phyloP scores from a whole-genome alignment of 495 filamentous ascomycete genomes.

The Symbiotaphrina buchneri region DNA sequence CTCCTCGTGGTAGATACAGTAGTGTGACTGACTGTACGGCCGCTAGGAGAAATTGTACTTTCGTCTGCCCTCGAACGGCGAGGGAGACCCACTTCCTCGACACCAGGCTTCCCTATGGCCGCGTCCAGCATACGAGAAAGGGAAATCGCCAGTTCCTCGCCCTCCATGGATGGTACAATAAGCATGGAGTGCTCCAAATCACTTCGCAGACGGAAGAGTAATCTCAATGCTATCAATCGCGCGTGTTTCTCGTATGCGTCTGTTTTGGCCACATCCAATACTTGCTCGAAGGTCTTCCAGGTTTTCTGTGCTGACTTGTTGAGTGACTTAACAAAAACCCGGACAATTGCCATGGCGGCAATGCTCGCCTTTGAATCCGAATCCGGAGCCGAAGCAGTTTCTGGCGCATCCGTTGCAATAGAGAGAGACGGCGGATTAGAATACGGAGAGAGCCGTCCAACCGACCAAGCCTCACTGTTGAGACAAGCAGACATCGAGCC shows the following conservation, averaged over 20 bases:
- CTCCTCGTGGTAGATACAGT: too few species aligned
- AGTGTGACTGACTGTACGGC: too few species aligned
- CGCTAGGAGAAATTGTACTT: too few species aligned
- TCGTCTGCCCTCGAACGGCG: conserved; percentile 9
- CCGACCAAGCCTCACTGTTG: too few species aligned
- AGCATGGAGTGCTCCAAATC: conserved; percentile 54
- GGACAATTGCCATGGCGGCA: too few species aligned
- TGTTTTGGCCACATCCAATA: conserved; percentile 34
- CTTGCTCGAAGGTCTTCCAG: conserved; percentile 22
- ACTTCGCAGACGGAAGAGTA: conserved; percentile 66
- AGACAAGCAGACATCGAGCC: not conserved
- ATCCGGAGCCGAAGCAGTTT: too few species aligned
- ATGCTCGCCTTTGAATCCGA: too few species aligned
- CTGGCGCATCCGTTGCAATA: too few species aligned
- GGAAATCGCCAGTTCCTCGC: conserved; percentile 43
- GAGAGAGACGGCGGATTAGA: too few species aligned
- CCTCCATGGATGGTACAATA: conserved; percentile 39
- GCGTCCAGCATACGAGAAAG: conserved; percentile 41
- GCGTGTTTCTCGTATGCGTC: conserved; percentile 35
- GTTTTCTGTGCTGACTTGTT: conserved; percentile 27
- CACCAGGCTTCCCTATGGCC: conserved; percentile 5
- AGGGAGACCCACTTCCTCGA: conserved; percentile 4
- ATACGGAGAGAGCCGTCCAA: too few species aligned
- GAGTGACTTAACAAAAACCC: conserved; percentile 28
- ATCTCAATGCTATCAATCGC: conserved; percentile 58